Conservation (phyloP, 768 basidiomycete species). For the Scleroderma bovista region DNA sequence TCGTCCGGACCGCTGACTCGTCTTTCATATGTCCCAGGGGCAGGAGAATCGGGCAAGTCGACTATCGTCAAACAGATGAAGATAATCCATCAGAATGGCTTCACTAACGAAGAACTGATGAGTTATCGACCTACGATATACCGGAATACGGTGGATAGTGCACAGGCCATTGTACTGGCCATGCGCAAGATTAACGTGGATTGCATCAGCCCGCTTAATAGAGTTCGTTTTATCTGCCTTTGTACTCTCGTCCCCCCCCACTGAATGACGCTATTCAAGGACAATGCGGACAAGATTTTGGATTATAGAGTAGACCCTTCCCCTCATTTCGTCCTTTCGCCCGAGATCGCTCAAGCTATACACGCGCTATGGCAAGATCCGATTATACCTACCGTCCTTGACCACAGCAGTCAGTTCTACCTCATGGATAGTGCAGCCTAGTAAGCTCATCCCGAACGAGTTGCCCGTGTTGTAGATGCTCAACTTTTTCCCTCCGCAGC, state of each 20-base stretch:
- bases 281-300: slow-evolving; percentile 55
- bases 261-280: slow-evolving; percentile 12
- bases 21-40: slow-evolving; percentile 47
- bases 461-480: neutral
- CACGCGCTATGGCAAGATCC: slow-evolving; percentile 67
- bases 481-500: slow-evolving; percentile 31
- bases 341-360: slow-evolving; percentile 67
- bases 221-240: slow-evolving; percentile 23
- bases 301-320: slow-evolving; percentile 46
- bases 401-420: slow-evolving; percentile 74
- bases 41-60: slow-evolving; percentile 91
- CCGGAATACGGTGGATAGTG: slow-evolving; percentile 84
- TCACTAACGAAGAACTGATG: slow-evolving; percentile 69
- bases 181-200: slow-evolving; percentile 85
- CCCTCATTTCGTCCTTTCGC: slow-evolving; percentile 42
- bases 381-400: slow-evolving; percentile 46
- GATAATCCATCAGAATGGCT: slow-evolving; percentile 93
- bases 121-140: slow-evolving; percentile 76
- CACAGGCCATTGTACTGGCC: slow-evolving; percentile 77
- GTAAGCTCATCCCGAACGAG: slow-evolving; percentile 38
- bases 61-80: slow-evolving; percentile 99
- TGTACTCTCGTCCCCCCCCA: neutral
- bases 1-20: neutral
- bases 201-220: slow-evolving; percentile 60
- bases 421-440: slow-evolving; percentile 93